These are phyloP conservation scores for Aspergillus fumigatiaffinis DNA, from an alignment of 2,329 filamentous ascomycete genomes.

Conservation along the genomic window DNA sequence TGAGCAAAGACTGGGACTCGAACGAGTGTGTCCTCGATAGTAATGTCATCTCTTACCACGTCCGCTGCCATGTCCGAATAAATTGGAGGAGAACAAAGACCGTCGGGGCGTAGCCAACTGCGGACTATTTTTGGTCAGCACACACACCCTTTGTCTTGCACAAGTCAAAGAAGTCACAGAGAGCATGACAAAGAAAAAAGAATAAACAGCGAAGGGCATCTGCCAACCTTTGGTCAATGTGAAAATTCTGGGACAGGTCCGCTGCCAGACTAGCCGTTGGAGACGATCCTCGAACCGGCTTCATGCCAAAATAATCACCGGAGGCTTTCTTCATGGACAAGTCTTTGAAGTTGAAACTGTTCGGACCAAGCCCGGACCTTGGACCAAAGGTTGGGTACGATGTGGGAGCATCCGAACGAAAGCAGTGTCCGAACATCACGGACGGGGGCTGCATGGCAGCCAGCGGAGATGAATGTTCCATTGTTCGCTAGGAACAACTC, in stretches of 20 bases:
- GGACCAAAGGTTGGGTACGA: constrained; percentile 50
- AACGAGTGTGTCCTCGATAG: neutral
- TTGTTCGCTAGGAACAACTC: constrained; percentile 37
- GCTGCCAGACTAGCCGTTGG: constrained; percentile 87
- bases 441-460: constrained; percentile 81
- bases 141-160: constrained; percentile 12
- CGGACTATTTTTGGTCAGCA: constrained; percentile 59
- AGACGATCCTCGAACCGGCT: constrained; percentile 76
- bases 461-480: constrained; percentile 92
- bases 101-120: constrained; percentile 77
- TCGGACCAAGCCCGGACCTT: constrained; percentile 56
- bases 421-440: constrained; percentile 61
- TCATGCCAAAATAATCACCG: constrained; percentile 77
- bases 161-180: neutral
- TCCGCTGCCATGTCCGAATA: constrained; percentile 57
- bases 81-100: constrained; percentile 73
- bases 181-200: constrained; percentile 1
- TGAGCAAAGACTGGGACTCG: constrained; percentile 5
- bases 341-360: constrained; percentile 72
- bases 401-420: constrained; percentile 52
- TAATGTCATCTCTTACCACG: constrained; percentile 48
- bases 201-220: constrained; percentile 20
- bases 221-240: constrained; percentile 85
- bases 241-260: constrained; percentile 94
- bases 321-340: constrained; percentile 65